Base-by-base conservation (phyloP, 441 rosid genomes). In the Populus hybrid region DNA sequence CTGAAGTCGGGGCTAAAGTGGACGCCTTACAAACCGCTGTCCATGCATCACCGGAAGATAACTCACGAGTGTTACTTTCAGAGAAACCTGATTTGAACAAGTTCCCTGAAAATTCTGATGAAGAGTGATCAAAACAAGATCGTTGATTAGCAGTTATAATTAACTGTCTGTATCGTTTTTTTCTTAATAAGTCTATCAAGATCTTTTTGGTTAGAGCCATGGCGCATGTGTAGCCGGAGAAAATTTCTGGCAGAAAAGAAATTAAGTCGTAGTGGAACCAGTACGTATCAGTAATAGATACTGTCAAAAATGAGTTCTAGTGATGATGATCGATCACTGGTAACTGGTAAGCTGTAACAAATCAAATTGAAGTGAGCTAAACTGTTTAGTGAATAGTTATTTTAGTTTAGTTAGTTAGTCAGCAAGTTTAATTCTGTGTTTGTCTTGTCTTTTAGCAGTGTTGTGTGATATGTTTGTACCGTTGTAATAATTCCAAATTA, bases 1-100 rank as follows among this genome's bases (percentile, higher is more conserved):
- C 93, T 5, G 95, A 93, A 81, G 97, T 93, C 28, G 95, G 94
- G 16, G 92, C 97, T 74, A 85, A 85, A 73, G 97, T 89, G 1
- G 97, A 93, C 69, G 97, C 97, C 42, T 73, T 89, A 3, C 88
- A 89, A 82, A 28, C 89, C 1, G 81, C 90, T 1, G 76, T 72
- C 34, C 87, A 80, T 0, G 76, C 78, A 6, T 83, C 89, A 2
- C 75, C 36, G 21, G 66, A 83, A 32, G 83, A 82, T 66, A 59
- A 6, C n/a, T 6, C 36, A 5, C 70, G 20, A 30, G 11, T 82
- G 78, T 57, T 65, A 1, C n/a, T 78, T 69, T 70, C 80, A 57
- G 89, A 88, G 82, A 89, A 90, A 79, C 96, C 93, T 20, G 98
- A 91, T 80, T 85, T 92, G 84, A 92, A 91, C 85, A 82, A 90